phyloP scores from a whole-genome alignment of 306 rosid genomes.

The Chamaecrista fasciculata region DNA sequence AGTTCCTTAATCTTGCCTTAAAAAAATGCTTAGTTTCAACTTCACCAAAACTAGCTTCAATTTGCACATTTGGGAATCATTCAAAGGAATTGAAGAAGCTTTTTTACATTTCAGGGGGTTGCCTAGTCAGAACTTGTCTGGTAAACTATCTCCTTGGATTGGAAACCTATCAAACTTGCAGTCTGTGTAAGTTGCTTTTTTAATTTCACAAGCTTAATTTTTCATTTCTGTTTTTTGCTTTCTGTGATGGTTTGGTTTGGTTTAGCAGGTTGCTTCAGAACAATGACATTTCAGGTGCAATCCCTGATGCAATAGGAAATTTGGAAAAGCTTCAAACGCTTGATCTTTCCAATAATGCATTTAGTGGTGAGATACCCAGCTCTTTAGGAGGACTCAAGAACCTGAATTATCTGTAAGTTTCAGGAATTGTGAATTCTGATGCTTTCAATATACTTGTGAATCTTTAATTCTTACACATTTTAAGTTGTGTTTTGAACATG shows the following conservation, averaged over 20 bases:
- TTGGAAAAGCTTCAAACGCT: conserved; percentile 88
- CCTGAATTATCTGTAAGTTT: conserved; percentile 87
- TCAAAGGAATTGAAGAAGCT: not conserved
- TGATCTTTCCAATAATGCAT: conserved; percentile 82
- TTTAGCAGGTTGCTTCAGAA: conserved; percentile 85
- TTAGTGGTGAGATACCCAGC: conserved; percentile 74
- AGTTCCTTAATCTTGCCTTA: conserved; percentile 37
- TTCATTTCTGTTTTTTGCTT: conserved; percentile 4
- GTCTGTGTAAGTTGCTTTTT: conserved; percentile 68
- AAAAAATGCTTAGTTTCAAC: conserved; percentile 8
- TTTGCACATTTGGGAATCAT: conserved; percentile 19
- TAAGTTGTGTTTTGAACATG: conserved; percentile 35
- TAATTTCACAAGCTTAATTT: conserved; percentile 2
- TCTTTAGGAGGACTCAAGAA: conserved; percentile 79
- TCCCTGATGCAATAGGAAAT: conserved; percentile 75
- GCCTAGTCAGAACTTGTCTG: conserved; percentile 97
- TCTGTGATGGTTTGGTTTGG: conserved; percentile 14
- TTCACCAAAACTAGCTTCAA: not conserved
- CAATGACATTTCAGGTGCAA: conserved; percentile 77
- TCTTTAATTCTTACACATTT: conserved; percentile 27
- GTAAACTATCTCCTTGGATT: conserved; percentile 73
- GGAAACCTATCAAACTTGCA: conserved; percentile 85
- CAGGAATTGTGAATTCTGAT: conserved; percentile 21
- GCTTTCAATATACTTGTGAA: conserved; percentile 1
- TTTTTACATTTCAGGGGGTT: conserved; percentile 62